Evolutionary conservation across 805 yeast species (phyloP).

Genomic region (Starmerella vaccinii): DNA sequence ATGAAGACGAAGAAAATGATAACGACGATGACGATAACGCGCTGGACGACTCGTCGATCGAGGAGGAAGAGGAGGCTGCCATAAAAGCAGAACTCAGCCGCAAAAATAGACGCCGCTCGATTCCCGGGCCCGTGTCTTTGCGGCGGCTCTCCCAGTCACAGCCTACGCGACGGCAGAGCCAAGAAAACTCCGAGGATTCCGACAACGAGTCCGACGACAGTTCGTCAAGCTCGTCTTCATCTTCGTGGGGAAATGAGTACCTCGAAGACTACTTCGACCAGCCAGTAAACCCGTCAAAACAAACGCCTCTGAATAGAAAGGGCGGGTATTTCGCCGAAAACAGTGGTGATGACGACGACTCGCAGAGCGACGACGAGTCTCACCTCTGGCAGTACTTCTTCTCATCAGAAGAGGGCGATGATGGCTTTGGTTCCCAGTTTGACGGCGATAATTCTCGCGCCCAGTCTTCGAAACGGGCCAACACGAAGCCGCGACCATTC

Average conservation of each 20-base stretch:
- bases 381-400: conserved; percentile 69
- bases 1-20: conserved; percentile 37
- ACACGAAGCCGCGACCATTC: neutral
- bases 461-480: neutral
- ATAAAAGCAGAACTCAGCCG: conserved; percentile 27
- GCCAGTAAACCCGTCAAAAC: conserved; percentile 4
- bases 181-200: conserved; percentile 24
- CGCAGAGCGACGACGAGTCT: conserved; percentile 43
- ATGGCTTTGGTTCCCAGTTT: conserved; percentile 24
- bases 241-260: conserved; percentile 25
- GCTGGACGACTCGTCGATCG: conserved; percentile 29
- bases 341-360: conserved; percentile 13
- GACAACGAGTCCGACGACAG: conserved; percentile 24
- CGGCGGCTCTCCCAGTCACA: conserved; percentile 19
- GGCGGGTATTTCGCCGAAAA: conserved; percentile 4
- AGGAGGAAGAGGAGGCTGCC: conserved; percentile 34
- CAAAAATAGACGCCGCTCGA: neutral
- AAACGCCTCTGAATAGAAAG: neutral
- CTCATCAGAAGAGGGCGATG: conserved; percentile 34
- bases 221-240: conserved; percentile 21
- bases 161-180: neutral
- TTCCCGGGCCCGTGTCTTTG: conserved; percentile 17
- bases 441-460: conserved; percentile 5
- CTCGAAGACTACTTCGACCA: conserved; percentile 22
- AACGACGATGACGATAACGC: conserved; percentile 30